A percentile compares a stretch with the other conserved stretches of the same genome.
Conservation (phyloP, 1,139 yeast genomes). For the Arxiozyma telluris region DNA sequence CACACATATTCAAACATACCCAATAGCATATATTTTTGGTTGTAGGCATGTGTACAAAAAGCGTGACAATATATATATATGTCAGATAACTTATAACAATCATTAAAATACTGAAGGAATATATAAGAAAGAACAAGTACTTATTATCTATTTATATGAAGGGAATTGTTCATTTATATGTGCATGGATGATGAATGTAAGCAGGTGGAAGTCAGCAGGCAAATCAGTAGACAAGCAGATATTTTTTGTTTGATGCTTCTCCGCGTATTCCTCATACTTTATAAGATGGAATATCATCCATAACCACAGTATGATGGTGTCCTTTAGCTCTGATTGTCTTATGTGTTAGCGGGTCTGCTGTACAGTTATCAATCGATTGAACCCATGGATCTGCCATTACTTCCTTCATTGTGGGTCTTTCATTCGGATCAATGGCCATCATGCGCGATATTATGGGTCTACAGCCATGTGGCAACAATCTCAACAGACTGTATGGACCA, state of each 20-base stretch:
- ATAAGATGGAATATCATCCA: conserved; percentile 29
- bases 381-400: conserved; percentile 68
- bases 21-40: too few species aligned
- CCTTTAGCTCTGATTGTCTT: conserved; percentile 36
- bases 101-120: background rate
- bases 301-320: conserved; percentile 49
- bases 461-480: conserved; percentile 77
- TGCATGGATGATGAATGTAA: too few species aligned
- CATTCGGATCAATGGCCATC: conserved; percentile 58
- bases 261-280: background rate
- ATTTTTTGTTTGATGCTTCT: background rate
- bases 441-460: conserved; percentile 69
- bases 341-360: conserved; percentile 31
- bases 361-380: conserved; percentile 41
- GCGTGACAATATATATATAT: too few species aligned
- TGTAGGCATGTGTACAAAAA: too few species aligned
- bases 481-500: conserved; percentile 83
- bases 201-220: background rate
- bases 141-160: too few species aligned
- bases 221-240: background rate
- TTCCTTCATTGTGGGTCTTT: conserved; percentile 63
- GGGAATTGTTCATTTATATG: background rate
- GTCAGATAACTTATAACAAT: too few species aligned
- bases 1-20: too few species aligned
- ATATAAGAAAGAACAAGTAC: background rate